Percentiles rank a stretch among this genome's conserved stretches.
These are phyloP conservation scores for Trichoderma afroharzianum DNA, from an alignment of 2,329 filamentous ascomycete species.

Conservation along the genomic window DNA sequence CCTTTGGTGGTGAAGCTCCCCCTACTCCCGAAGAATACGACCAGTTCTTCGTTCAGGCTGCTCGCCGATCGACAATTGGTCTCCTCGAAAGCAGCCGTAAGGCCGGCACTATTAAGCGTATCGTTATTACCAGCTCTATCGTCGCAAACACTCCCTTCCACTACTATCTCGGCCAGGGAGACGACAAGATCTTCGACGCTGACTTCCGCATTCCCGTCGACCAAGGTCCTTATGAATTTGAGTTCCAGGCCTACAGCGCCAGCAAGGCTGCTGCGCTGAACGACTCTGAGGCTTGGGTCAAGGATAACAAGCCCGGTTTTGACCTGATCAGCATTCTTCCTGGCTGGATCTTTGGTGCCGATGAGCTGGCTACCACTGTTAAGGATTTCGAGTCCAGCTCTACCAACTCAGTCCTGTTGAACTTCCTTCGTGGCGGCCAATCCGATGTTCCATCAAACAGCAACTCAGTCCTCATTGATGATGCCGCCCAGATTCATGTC, in stretches of 20 bases:
- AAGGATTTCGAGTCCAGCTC: neutral
- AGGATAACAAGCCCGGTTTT: neutral
- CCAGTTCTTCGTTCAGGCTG: neutral
- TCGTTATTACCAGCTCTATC: neutral
- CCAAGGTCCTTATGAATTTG: neutral
- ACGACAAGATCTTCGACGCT: neutral
- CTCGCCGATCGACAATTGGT: neutral
- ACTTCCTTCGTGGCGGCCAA: neutral
- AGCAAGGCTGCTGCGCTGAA: neutral
- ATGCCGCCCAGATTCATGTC: neutral
- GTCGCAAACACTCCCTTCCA: neutral
- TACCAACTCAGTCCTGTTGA: neutral
- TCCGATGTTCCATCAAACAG: neutral
- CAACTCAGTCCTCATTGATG: neutral
- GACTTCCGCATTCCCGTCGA: neutral
- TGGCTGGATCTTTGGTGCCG: neutral
- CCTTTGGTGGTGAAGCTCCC: neutral
- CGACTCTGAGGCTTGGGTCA: neutral
- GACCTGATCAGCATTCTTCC: slow-evolving; percentile 6
- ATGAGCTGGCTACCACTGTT: neutral
- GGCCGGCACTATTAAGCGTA: neutral
- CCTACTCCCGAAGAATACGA: neutral
- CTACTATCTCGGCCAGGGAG: neutral
- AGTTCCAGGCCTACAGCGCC: neutral
- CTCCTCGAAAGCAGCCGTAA: neutral